Evolutionary conservation across 441 rosid genomes (phyloP), one percentile per base, ranked within the genome.

Genomic region (Theobroma grandiflorum): DNA sequence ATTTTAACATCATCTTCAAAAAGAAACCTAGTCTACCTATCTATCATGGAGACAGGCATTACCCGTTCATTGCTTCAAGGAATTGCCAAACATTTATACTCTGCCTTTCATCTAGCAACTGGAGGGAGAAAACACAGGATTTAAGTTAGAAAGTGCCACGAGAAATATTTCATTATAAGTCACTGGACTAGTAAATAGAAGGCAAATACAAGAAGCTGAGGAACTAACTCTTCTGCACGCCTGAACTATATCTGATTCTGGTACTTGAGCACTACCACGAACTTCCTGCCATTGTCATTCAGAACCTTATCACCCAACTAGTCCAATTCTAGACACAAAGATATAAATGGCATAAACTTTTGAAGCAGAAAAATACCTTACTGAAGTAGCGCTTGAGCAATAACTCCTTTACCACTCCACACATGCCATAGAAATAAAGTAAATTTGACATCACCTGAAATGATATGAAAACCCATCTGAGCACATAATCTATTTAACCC

Each of bases 401-500:
- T 62, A 90, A 85, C 81, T 95, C 99, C 82, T 95, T 95, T 76
- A 92, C 94, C 87, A 95, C 82, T 50, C 96, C 94, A 86, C 98
- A 96, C 89, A 92, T 93, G 82, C 99, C 99, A 74, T 93, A 95
- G 82, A 90, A 96, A 85, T 95, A 96, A 14, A 96, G 90, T 68
- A 93, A 90, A 84, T 91, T 95, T 43, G 92, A 91, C 87, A 95
- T 82, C 79, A 95, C 96, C 99, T 96, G 89, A 83, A 70, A 82
- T 18, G 35, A 70, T 37, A 69, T 9, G 47, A 79, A 59, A 50
- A 59, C 35, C 61, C 72, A 43, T n/a, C 47, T 78, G 35, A 79
- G 77, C 72, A 82, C 53, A 75, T 40, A 37, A 81, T 59, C 52
- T 6, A 42, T 63, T 37, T 50, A 73, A 52, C 52, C 9, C 52